Evolutionary conservation across 108 stramenopile species (phyloP), one percentile per base, ranked within the genome.

Genomic region (Hondaea fermentalgiana): DNA sequence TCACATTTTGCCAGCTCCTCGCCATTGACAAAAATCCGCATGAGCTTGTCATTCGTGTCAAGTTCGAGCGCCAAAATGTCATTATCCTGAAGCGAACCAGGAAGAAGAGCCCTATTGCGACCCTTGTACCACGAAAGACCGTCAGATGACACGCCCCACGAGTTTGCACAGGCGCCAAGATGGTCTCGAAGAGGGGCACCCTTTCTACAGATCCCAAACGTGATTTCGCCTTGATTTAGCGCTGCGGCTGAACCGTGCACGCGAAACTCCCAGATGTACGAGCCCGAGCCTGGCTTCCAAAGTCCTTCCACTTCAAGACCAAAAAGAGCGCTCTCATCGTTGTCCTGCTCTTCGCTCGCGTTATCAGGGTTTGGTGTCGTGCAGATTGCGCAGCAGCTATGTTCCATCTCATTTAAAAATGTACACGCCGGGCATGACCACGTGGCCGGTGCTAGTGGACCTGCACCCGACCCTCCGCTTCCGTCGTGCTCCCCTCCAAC

Each of bases 381-480:
- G 76, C 76, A 83, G 12, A 53, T 53, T 25, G 76, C 76, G 28
- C 76, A 83, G 51, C 51, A 53, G n/a, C 23, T 25, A 83, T 53
- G 76, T 43, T 83, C 76, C n/a, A 28, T 12, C 51, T 83, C 49
- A 35, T 83, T 83, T 83, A 53, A 12, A 45, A 83, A 53, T 16
- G 76, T 83, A 23, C 76, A 83, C 49, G 51, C 76, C 76, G 76
- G 76, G 23, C 76, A 83, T 35, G 76, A 10, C 76, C 76, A 83
- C n/a, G 51, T 69, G 8, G 64, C 17, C 25, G 64, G 64, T 23
- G 14, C 64, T 6, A 69, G 25, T 8, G 64, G 8, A 8, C 42
- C 49, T 12, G 76, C 4, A 21, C 43, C 19, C 51, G 10, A 6
- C 8, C 4, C 51, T 8, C 49, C 76, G 10, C 49, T 1, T 12